A percentile compares a stretch with the other conserved stretches of the same genome.
These are phyloP conservation scores for Aspergillus pseudonomiae DNA, from an alignment of 2,329 filamentous ascomycete species.

Conservation along the genomic window DNA sequence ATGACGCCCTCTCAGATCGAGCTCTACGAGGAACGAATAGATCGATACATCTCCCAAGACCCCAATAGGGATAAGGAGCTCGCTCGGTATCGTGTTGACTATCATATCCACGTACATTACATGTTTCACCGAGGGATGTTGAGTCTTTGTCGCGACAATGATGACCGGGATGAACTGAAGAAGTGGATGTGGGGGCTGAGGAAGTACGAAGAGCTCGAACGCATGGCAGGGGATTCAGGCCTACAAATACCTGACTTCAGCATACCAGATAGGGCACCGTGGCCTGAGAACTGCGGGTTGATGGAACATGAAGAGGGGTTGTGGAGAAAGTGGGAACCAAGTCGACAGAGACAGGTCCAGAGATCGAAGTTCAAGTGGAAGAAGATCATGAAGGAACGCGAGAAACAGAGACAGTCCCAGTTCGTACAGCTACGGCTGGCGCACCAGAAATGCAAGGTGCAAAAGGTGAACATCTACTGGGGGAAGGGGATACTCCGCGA, in stretches of 20 bases:
- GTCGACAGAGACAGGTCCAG: constrained; percentile 10
- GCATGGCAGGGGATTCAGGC: no score
- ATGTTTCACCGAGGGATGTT: constrained; percentile 26
- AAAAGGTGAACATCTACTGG: background rate
- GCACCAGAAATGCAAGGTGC: background rate
- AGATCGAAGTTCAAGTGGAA: constrained; percentile 15
- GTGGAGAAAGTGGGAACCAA: constrained; percentile 13
- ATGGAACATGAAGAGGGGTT: constrained; percentile 17
- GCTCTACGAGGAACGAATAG: constrained; percentile 13
- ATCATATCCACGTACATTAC: constrained; percentile 38
- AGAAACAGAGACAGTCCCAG: constrained; percentile 4
- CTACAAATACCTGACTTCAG: background rate
- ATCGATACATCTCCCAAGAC: constrained; percentile 6
- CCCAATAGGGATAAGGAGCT: constrained; percentile 19
- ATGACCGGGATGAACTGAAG: constrained; percentile 31
- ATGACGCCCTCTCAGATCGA: constrained; percentile 6
- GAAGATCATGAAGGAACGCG: constrained; percentile 16
- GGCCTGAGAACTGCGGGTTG: constrained; percentile 8
- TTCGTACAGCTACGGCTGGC: background rate
- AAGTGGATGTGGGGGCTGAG: constrained; percentile 20
- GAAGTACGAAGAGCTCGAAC: background rate
- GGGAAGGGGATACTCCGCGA: background rate
- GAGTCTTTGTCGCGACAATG: constrained; percentile 32
- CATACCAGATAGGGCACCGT: background rate
- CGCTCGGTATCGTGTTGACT: constrained; percentile 35